A percentile compares a stretch with the other conserved stretches of the same genome.
Conservation (phyloP, 2,329 filamentous ascomycete species). For the Orbilia blumenaviensis region DNA sequence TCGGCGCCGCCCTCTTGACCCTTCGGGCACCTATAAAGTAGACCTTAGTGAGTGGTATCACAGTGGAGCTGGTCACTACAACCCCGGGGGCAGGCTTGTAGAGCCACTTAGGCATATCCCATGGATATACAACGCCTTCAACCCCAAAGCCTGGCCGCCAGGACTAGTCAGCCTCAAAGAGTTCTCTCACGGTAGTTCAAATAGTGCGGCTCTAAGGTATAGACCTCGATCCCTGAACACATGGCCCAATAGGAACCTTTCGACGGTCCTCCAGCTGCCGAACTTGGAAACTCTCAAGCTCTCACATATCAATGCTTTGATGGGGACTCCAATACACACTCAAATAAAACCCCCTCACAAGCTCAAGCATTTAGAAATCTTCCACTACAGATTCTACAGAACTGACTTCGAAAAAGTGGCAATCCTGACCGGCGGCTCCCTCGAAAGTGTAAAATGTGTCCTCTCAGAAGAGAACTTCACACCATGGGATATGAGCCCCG, state of each 20-base stretch:
- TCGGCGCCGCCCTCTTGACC: no score
- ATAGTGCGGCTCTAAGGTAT: background rate
- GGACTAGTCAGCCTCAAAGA: conserved; percentile 21
- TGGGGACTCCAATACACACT: background rate
- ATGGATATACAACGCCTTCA: background rate
- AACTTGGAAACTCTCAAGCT: background rate
- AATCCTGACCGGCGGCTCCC: background rate
- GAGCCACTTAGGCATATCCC: background rate
- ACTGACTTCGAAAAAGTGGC: background rate
- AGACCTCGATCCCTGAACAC: background rate
- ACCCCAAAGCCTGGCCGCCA: background rate
- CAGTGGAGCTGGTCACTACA: background rate
- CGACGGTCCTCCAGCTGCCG: background rate
- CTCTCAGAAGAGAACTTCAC: background rate
- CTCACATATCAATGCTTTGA: background rate
- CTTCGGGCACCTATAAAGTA: background rate
- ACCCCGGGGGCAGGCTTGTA: background rate
- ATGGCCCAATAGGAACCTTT: background rate
- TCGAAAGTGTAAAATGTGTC: background rate
- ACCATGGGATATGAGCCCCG: background rate
- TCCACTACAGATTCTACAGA: background rate
- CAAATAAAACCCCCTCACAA: background rate
- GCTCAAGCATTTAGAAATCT: background rate
- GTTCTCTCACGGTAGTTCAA: conserved; percentile 1
- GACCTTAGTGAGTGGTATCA: background rate